Evolutionary conservation across 306 rosid genomes (phyloP), one percentile per base, ranked within the genome.

Genomic region (Gleditsia sinensis): DNA sequence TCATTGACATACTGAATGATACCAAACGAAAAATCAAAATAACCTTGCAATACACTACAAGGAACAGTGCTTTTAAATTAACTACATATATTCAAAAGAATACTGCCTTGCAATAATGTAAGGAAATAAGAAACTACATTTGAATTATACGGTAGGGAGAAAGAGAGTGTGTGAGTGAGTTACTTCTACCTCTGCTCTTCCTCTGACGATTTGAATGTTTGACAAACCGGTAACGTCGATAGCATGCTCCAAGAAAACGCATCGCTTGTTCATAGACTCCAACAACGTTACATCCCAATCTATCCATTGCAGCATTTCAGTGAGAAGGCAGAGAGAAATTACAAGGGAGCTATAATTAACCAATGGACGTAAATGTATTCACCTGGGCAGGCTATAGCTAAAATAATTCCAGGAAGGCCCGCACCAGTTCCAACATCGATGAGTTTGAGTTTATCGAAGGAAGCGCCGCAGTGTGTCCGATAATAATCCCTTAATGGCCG

Each of bases 301-400:
- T 94, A 77, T 33, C 51, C 83, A 75, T 71, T 6, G 42, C 66
- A 19, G 28, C 62, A 81, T 81, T 45, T 39, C 42, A 13, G 36
- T 14, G 3, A 70, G 14, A 71, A 69, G 46, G 37, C 1, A 42
- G 16, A 69, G 5, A 16, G 4, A n/a, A 74, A 67, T n/a, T 40
- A 57, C 55, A 53, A 72, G 16, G 9, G 16, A 43, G 5, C 37
- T 49, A 65, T 62, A 71, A 50, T 40, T 33, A 32, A 61, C n/a
- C 9, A 0, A 34, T 0, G 51, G 4, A 3, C 51, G 16, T 45
- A 45, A 45, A 45, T 7, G 23, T 21, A 81, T 53, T 59, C 76
- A 94, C 97, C 97, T 20, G 98, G 96, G 75, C 93, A 82, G 76
- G 96, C 97, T 33, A 94, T 88, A 27, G 97, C 97, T n/a, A 94